phyloP scores from a whole-genome alignment of 306 rosid genomes.

The Lotus japonicus region DNA sequence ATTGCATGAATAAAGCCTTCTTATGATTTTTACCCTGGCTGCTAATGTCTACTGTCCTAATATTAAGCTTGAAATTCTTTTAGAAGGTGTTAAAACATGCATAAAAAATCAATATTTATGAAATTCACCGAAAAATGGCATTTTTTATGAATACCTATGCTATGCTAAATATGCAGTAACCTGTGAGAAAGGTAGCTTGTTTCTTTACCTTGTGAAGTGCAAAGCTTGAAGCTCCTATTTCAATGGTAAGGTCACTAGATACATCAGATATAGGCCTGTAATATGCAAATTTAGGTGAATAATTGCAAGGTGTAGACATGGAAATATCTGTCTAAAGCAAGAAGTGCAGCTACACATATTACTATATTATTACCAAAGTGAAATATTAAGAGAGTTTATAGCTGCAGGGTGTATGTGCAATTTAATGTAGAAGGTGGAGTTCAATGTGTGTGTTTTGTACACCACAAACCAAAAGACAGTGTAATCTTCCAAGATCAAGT shows the following conservation, averaged over 20 bases:
- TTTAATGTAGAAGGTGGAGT: neutral
- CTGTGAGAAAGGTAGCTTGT: neutral
- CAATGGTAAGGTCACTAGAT: slow-evolving; percentile 81
- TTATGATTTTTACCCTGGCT: neutral
- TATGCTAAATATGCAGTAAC: slow-evolving; percentile 16
- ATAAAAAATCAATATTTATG: slow-evolving; percentile 6
- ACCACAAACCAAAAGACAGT: slow-evolving; percentile 31
- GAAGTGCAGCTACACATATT: slow-evolving; percentile 34
- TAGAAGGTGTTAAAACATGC: neutral
- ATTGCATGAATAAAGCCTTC: neutral
- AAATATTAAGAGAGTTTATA: slow-evolving; percentile 25
- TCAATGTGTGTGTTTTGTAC: slow-evolving; percentile 14
- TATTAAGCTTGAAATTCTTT: neutral
- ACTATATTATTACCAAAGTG: slow-evolving; percentile 38
- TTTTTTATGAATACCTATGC: neutral
- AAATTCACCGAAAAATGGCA: neutral
- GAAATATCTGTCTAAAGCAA: slow-evolving; percentile 8
- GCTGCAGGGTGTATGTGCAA: slow-evolving; percentile 22
- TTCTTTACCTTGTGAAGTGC: slow-evolving; percentile 88
- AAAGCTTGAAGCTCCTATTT: slow-evolving; percentile 82
- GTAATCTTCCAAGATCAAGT: slow-evolving; percentile 29
- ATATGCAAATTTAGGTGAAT: slow-evolving; percentile 27
- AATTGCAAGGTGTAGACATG: slow-evolving; percentile 25
- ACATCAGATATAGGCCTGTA: slow-evolving; percentile 99
- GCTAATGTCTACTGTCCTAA: neutral